Base-by-base conservation (phyloP, 805 yeast genomes). In the Lipomyces sp. region DNA sequence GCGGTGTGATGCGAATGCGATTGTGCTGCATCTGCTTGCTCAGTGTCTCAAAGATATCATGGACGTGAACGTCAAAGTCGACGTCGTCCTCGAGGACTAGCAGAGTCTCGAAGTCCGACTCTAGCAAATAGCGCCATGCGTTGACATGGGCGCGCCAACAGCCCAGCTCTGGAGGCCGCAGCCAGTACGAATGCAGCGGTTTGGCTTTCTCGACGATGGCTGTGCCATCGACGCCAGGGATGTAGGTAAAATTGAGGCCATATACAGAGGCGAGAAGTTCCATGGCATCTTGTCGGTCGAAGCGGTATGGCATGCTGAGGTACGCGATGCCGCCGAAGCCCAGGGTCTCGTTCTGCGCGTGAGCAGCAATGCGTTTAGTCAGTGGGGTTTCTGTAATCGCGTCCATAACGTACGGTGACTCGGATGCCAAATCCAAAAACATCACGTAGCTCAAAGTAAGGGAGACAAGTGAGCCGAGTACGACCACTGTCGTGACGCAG, bases 141-240 rank as follows among this genome's bases (percentile, higher is more conserved):
- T 65, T 54, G 34, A 63, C 65, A 32, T 65, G 68, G 4, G 65
- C 68, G 15, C 68, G 39, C 68, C 68, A 65, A 57, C 65, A 65
- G 4, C 68, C 68, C 15, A 65, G 42, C 35, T 59, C 63, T 18
- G 66, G 59, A 30, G 64, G 42, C n/a, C 63, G 13, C 51, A 65
- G 30, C 29, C 39, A 33, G 48, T 53, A 18, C 18, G 57, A 42
- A n/a, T 55, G 62, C 30, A 60, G 61, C 37, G 68, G 68, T 57
- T 45, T 45, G 24, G 68, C 65, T n/a, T 65, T 65, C n/a, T 24
- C 39, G 32, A 29, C 48, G 10, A 65, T 57, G 11, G 54, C 50
- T 2, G 54, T 53, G 5, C 65, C 65, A 37, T 57, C 63, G 4
- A 65, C 63, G 13, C 68, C 68, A 32, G 63, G 60, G 10, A 65